Evolutionary conservation across 192 early-diverging fungal genomes (phyloP).

Genomic region (Umbelopsis isabellina): DNA sequence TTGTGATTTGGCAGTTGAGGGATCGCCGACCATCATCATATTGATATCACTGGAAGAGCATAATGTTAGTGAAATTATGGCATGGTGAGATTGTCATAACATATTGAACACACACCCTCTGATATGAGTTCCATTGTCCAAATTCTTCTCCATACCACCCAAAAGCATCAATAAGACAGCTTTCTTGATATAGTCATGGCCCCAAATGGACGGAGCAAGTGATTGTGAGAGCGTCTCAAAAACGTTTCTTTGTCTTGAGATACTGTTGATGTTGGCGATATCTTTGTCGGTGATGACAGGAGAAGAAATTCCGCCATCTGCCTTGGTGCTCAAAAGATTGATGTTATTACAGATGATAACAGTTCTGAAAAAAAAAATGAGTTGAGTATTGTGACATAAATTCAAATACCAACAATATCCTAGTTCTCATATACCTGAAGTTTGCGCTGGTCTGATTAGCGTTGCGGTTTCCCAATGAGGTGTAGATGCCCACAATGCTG

Average conservation of each 20-base stretch:
- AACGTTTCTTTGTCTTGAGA: constrained; percentile 68
- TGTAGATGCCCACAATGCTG: constrained; percentile 90
- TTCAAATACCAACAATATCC: background rate
- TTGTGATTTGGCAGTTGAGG: constrained; percentile 99
- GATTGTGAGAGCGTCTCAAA: constrained; percentile 86
- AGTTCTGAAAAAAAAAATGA: constrained; percentile 59
- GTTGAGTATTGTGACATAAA: constrained; percentile 10
- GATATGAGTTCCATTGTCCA: constrained; percentile 94
- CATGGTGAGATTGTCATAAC: background rate
- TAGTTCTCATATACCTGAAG: constrained; percentile 63
- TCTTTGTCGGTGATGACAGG: constrained; percentile 81
- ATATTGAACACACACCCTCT: constrained; percentile 63
- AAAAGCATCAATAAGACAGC: constrained; percentile 89
- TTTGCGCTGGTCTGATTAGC: constrained; percentile 76
- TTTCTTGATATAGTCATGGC: constrained; percentile 95
- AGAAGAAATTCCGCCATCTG: constrained; percentile 74
- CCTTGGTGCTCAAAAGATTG: constrained; percentile 67
- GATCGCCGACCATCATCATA: constrained; percentile 98
- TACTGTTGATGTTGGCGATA: constrained; percentile 81
- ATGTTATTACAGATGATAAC: constrained; percentile 89
- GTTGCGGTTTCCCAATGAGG: constrained; percentile 80
- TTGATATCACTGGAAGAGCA: constrained; percentile 86
- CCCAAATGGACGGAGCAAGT: constrained; percentile 88
- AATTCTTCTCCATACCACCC: constrained; percentile 92
- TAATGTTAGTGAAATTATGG: background rate